phyloP scores from a whole-genome alignment of 192 early-diverging fungal species.

The Coemansia sp. region DNA sequence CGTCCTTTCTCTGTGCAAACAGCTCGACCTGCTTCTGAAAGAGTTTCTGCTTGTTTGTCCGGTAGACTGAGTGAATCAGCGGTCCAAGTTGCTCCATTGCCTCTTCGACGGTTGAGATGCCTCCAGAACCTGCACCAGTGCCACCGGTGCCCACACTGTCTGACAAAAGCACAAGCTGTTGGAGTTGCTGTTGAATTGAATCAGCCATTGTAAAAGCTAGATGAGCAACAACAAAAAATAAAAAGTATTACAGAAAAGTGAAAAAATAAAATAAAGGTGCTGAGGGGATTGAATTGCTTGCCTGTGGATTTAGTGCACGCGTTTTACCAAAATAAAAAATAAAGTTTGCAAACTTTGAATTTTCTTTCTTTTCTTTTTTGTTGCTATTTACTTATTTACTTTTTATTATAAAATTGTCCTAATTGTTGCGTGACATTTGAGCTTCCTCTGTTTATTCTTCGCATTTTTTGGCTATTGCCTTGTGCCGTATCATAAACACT shows the following conservation, averaged over 20 bases:
- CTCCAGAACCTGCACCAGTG: constrained; percentile 24
- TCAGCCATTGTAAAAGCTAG: constrained; percentile 30
- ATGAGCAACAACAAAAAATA: constrained; percentile 1
- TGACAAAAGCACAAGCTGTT: constrained; percentile 52
- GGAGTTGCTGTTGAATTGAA: constrained; percentile 54
- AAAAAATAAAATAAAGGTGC: not conserved
- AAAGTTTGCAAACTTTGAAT: not conserved
- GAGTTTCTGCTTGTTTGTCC: constrained; percentile 78
- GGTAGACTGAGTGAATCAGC: constrained; percentile 87
- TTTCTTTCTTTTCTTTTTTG: not conserved
- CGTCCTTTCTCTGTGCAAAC: constrained; percentile 86
- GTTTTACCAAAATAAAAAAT: not conserved
- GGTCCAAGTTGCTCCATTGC: constrained; percentile 81
- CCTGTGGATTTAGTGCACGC: not conserved
- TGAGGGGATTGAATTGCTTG: too few species aligned
- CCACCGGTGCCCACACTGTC: constrained; percentile 42
- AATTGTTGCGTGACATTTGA: not conserved
- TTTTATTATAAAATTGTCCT: not conserved
- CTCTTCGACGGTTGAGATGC: constrained; percentile 56
- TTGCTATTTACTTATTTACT: not conserved
- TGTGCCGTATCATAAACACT: not conserved
- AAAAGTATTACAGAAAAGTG: not conserved
- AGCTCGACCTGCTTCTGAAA: constrained; percentile 83
- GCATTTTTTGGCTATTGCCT: too few species aligned
- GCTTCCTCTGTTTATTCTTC: not conserved